Conservation (phyloP, 768 basidiomycete genomes). For the Chiua virens region DNA sequence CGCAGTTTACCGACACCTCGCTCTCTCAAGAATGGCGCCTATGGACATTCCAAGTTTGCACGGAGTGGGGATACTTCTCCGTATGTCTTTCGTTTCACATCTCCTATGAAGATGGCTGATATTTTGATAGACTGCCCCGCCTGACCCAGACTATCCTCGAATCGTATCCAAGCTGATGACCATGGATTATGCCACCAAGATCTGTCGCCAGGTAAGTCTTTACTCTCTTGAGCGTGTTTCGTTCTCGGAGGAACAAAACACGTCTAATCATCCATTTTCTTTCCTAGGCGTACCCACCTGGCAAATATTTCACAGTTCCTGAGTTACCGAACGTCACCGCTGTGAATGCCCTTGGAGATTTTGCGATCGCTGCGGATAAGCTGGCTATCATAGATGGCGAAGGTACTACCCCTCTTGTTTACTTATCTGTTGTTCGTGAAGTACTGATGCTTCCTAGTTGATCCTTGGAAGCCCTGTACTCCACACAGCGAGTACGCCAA, state of each 20-base stretch:
- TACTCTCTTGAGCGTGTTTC: background rate
- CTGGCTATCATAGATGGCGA: slow-evolving; percentile 89
- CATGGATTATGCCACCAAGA: slow-evolving; percentile 66
- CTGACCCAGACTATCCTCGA: slow-evolving; percentile 62
- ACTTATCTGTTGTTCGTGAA: background rate
- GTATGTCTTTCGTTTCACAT: slow-evolving; percentile 40
- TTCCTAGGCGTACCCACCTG: slow-evolving; percentile 71
- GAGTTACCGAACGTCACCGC: slow-evolving; percentile 72
- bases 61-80: slow-evolving; percentile 93
- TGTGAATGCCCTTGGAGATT: slow-evolving; percentile 86
- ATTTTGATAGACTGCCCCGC: slow-evolving; percentile 63
- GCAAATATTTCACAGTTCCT: slow-evolving; percentile 73
- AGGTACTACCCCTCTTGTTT: slow-evolving; percentile 39
- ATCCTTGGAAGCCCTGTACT: slow-evolving; percentile 89
- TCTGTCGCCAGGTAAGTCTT: slow-evolving; percentile 59
- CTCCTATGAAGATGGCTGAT: background rate
- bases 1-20: slow-evolving; percentile 58
- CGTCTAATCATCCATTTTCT: background rate
- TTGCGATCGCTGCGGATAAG: slow-evolving; percentile 73
- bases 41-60: slow-evolving; percentile 92
- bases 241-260: background rate
- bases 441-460: slow-evolving; percentile 46
- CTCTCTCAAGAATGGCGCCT: slow-evolving; percentile 78
- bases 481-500: slow-evolving; percentile 76
- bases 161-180: slow-evolving; percentile 81